Evolutionary conservation across 1,284 basidiomycete species (phyloP).

Genomic region (Termitomyces sp.): DNA sequence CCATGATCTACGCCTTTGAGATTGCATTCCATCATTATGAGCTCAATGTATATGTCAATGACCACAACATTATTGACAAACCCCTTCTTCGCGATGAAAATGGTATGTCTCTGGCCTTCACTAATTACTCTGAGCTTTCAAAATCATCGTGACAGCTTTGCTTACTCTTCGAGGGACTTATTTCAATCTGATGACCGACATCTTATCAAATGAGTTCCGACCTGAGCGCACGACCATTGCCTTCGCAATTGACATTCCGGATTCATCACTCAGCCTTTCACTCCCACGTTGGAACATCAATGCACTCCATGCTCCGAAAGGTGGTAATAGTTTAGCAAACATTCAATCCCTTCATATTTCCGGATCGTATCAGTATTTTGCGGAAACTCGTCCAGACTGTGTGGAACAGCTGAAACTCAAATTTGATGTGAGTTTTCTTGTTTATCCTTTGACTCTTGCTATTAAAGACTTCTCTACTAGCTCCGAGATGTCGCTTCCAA

Average conservation of each 20-base stretch:
- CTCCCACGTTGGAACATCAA: slow-evolving; percentile 89
- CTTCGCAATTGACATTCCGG: slow-evolving; percentile 60
- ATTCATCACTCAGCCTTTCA: slow-evolving; percentile 54
- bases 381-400: slow-evolving; percentile 61
- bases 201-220: slow-evolving; percentile 70
- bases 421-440: slow-evolving; percentile 47
- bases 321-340: slow-evolving; percentile 56
- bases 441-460: background rate
- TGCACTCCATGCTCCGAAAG: slow-evolving; percentile 58
- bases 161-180: slow-evolving; percentile 60
- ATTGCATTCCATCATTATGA: slow-evolving; percentile 72
- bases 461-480: slow-evolving; percentile 27
- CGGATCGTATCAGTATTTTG: slow-evolving; percentile 73
- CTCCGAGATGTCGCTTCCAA: slow-evolving; percentile 57
- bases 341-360: slow-evolving; percentile 54
- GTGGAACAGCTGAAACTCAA: slow-evolving; percentile 75
- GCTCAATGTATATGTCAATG: slow-evolving; percentile 83
- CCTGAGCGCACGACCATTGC: slow-evolving; percentile 67
- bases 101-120: slow-evolving; percentile 38
- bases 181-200: slow-evolving; percentile 46
- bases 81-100: slow-evolving; percentile 77
- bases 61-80: slow-evolving; percentile 93
- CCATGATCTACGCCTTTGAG: slow-evolving; percentile 71
- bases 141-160: slow-evolving; percentile 47
- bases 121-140: background rate